Conservation (phyloP, 2,329 filamentous ascomycete genomes). For the Penicillium olsonii region DNA sequence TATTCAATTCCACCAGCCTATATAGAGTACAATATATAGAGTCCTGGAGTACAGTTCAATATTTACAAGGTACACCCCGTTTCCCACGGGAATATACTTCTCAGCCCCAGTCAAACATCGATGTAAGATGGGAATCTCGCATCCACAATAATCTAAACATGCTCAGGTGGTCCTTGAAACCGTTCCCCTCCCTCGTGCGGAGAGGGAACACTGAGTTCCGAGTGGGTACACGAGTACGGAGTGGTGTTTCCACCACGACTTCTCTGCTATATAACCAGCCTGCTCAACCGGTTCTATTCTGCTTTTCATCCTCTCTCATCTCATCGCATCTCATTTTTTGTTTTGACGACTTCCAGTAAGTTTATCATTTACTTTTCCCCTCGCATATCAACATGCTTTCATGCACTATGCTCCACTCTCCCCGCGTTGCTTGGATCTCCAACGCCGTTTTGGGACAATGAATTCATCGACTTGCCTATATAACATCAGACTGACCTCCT, state of each 20-base stretch:
- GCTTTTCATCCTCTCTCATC: neutral
- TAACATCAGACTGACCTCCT: conserved; percentile 9
- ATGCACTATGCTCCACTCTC: conserved; percentile 18
- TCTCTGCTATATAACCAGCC: conserved; percentile 8
- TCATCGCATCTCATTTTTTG: neutral
- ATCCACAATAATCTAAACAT: too few relatives aligned
- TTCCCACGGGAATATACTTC: too few relatives aligned
- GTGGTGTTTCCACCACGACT: neutral
- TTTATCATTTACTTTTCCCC: neutral
- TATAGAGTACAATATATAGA: too few relatives aligned
- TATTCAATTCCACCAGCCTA: too few relatives aligned
- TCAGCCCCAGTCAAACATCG: too few relatives aligned
- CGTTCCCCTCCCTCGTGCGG: neutral
- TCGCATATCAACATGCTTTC: conserved; percentile 2
- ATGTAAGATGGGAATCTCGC: too few relatives aligned
- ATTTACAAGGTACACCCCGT: too few relatives aligned
- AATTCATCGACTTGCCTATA: conserved; percentile 7
- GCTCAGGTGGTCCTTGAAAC: too few relatives aligned
- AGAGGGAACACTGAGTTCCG: neutral
- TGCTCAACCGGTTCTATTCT: neutral
- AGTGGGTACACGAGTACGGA: neutral
- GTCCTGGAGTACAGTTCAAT: too few relatives aligned
- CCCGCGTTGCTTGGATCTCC: conserved; percentile 9
- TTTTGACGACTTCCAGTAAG: conserved; percentile 1
- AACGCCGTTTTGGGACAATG: conserved; percentile 15